Conservation (phyloP, 345 rosid genomes). For the Eucalyptus pumila region DNA sequence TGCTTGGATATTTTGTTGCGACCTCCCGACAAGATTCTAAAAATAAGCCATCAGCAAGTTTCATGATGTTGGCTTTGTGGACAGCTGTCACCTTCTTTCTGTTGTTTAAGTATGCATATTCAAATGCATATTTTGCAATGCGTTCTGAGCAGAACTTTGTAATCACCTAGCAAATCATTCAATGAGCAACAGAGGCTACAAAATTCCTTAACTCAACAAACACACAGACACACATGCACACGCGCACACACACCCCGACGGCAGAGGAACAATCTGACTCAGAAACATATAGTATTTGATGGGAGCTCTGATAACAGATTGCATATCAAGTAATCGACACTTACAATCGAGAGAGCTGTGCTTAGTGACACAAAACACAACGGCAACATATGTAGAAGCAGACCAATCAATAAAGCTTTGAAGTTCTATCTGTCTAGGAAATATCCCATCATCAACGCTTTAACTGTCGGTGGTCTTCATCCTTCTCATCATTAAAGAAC, state of each 20-base stretch:
- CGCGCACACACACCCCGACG: not conserved
- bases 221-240: not conserved
- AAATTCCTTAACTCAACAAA: not conserved
- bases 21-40: conserved; percentile 93
- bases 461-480: not conserved
- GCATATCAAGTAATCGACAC: not conserved
- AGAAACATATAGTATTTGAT: not conserved
- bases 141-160: conserved; percentile 98
- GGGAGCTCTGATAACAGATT: not conserved
- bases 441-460: not conserved
- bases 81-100: conserved; percentile 93
- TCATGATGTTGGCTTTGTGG: conserved; percentile 97
- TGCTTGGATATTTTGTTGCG: conserved; percentile 71
- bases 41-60: conserved; percentile 95
- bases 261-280: not conserved
- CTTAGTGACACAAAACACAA: not conserved
- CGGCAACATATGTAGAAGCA: not conserved
- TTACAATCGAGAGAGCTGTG: not conserved
- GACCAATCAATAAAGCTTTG: not conserved
- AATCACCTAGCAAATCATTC: conserved; percentile 52
- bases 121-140: conserved; percentile 89
- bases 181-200: not conserved
- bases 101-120: conserved; percentile 91
- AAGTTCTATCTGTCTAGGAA: not conserved
- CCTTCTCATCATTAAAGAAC: not conserved